These are phyloP conservation scores for Floccularia luteovirens DNA, from an alignment of 768 basidiomycete species.

Conservation along the genomic window DNA sequence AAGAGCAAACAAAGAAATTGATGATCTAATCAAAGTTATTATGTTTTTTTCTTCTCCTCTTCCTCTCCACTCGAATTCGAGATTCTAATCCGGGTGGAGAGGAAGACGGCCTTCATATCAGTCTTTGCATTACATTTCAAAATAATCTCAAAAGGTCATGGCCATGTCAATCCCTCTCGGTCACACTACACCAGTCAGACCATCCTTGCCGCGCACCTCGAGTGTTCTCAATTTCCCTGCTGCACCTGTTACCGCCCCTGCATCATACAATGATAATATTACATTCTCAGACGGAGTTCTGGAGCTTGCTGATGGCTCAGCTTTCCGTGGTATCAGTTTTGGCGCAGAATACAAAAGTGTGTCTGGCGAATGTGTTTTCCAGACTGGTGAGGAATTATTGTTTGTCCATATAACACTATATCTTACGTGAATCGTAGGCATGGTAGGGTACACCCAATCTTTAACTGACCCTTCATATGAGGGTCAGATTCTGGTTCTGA, in stretches of 20 bases:
- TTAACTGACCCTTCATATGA: slow-evolving; percentile 98
- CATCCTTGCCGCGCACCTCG: slow-evolving; percentile 35
- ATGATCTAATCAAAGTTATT: slow-evolving; percentile 24
- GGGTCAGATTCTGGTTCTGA: slow-evolving; percentile 95
- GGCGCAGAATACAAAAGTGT: slow-evolving; percentile 88
- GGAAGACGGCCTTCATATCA: slow-evolving; percentile 37
- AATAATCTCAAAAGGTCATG: slow-evolving; percentile 3
- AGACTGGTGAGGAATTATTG: slow-evolving; percentile 70
- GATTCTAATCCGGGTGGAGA: slow-evolving; percentile 35
- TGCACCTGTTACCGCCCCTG: slow-evolving; percentile 26
- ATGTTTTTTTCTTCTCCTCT: slow-evolving; percentile 37
- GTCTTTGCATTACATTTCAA: slow-evolving; percentile 4
- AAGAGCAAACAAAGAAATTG: slow-evolving; percentile 28
- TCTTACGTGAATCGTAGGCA: slow-evolving; percentile 51
- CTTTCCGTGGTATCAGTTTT: slow-evolving; percentile 85
- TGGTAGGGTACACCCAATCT: slow-evolving; percentile 99
- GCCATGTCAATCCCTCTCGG: slow-evolving; percentile 6
- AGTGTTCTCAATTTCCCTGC: slow-evolving; percentile 27
- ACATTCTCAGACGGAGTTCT: slow-evolving; percentile 58
- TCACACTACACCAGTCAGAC: slow-evolving; percentile 24
- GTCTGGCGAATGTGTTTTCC: slow-evolving; percentile 98
- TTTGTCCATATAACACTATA: slow-evolving; percentile 6
- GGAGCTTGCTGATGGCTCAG: slow-evolving; percentile 86
- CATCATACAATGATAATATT: slow-evolving; percentile 17
- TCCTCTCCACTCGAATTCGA: slow-evolving; percentile 39